Percentiles rank a stretch among this genome's conserved stretches.
Evolutionary conservation across 192 early-diverging fungal species (phyloP).

Genomic region (Backusella sp.): DNA sequence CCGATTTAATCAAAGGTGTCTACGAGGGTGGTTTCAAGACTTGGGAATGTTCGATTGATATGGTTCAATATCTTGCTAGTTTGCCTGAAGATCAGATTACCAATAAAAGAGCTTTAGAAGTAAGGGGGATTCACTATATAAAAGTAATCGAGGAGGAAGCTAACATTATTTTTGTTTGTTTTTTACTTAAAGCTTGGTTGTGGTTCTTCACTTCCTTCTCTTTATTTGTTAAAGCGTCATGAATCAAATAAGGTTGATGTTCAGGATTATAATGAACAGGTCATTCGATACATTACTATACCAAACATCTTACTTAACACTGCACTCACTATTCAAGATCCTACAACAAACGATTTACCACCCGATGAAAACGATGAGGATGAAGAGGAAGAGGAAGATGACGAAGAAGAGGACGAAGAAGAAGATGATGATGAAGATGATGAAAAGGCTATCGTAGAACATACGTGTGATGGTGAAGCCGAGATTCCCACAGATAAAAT

Average conservation of each 20-base stretch:
- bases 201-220: constrained; percentile 83
- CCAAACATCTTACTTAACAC: constrained; percentile 92
- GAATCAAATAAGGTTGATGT: constrained; percentile 62
- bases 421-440: constrained; percentile 36
- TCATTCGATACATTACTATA: constrained; percentile 82
- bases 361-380: constrained; percentile 24
- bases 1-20: constrained; percentile 83
- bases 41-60: constrained; percentile 93
- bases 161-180: background rate
- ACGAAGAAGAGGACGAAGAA: constrained; percentile 19
- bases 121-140: constrained; percentile 28
- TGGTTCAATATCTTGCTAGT: constrained; percentile 67
- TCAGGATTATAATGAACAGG: constrained; percentile 94
- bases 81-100: constrained; percentile 33
- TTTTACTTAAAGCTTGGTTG: constrained; percentile 73
- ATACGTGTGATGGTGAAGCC: constrained; percentile 43
- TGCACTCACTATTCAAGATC: constrained; percentile 39
- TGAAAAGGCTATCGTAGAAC: constrained; percentile 19
- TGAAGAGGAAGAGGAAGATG: constrained; percentile 29
- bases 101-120: constrained; percentile 53
- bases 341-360: background rate
- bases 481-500: constrained; percentile 37
- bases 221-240: constrained; percentile 66
- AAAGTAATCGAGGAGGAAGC: too few species aligned
- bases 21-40: constrained; percentile 98